Conservation (phyloP, 441 rosid species). For the Populus hybrid region DNA sequence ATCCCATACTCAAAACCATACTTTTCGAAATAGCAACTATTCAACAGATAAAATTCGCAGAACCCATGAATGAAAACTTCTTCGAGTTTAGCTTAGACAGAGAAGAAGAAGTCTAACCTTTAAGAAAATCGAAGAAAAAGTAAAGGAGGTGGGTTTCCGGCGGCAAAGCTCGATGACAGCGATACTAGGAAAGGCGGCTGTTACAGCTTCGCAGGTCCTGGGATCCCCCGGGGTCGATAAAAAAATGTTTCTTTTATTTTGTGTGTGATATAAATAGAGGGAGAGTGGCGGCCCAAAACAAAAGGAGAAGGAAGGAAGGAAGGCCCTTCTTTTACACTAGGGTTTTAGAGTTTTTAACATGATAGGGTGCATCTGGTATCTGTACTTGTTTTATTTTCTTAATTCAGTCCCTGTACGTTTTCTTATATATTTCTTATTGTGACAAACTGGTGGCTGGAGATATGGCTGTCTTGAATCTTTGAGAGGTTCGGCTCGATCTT, state of each 20-base stretch:
- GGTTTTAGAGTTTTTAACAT: not conserved
- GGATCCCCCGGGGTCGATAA: not conserved
- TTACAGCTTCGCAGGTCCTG: not conserved
- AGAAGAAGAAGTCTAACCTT: not conserved
- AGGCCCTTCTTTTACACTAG: not conserved
- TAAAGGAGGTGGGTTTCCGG: not conserved
- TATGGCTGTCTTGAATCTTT: too few relatives aligned
- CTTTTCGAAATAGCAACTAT: not conserved
- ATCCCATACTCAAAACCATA: not conserved
- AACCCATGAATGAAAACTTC: not conserved
- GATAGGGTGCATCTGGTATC: not conserved
- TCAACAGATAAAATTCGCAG: not conserved
- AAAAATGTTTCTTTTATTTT: too few relatives aligned
- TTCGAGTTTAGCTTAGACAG: not conserved
- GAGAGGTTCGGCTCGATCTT: too few relatives aligned
- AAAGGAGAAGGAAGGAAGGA: not conserved
- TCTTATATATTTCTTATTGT: too few relatives aligned
- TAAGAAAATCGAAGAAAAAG: not conserved
- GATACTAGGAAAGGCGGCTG: not conserved
- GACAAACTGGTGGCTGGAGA: too few relatives aligned
- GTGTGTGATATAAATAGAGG: not conserved
- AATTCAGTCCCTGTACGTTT: not conserved
- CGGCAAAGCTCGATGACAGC: not conserved
- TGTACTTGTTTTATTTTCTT: not conserved
- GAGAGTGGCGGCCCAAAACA: not conserved